Conservation (phyloP, 2,329 filamentous ascomycete species). For the Paecilomyces sp. region DNA sequence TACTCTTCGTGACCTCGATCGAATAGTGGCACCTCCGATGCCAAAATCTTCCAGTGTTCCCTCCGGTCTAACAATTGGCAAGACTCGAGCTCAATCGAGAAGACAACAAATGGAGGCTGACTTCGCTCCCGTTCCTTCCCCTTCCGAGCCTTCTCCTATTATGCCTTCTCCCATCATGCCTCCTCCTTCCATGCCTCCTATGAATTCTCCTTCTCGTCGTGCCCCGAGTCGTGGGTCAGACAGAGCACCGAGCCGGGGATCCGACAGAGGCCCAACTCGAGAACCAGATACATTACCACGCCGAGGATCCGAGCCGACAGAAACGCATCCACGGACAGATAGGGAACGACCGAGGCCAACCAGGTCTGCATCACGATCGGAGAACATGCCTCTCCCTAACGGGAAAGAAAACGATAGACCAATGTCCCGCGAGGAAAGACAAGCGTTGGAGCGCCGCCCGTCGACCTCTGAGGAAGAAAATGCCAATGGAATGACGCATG, state of each 20-base stretch:
- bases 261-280: not conserved
- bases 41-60: slow-evolving; percentile 25
- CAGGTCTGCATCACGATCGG: not conserved
- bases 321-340: slow-evolving; percentile 1
- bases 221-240: not conserved
- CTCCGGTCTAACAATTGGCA: slow-evolving; percentile 29
- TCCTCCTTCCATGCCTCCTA: not conserved
- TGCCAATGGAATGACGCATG: slow-evolving; percentile 1
- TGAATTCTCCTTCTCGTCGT: not conserved
- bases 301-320: slow-evolving; percentile 5
- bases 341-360: not conserved
- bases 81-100: slow-evolving; percentile 36
- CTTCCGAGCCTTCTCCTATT: not conserved
- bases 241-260: not conserved
- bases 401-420: slow-evolving; percentile 1
- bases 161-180: no score
- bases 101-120: slow-evolving; percentile 22
- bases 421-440: not conserved
- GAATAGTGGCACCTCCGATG: slow-evolving; percentile 16
- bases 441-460: not conserved
- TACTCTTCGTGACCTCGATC: slow-evolving; percentile 24
- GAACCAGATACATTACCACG: not conserved
- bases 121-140: slow-evolving; percentile 1
- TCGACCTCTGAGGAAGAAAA: not conserved
- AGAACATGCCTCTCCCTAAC: not conserved